Conservation (phyloP, 306 rosid genomes). For the Vigna nakashimae region DNA sequence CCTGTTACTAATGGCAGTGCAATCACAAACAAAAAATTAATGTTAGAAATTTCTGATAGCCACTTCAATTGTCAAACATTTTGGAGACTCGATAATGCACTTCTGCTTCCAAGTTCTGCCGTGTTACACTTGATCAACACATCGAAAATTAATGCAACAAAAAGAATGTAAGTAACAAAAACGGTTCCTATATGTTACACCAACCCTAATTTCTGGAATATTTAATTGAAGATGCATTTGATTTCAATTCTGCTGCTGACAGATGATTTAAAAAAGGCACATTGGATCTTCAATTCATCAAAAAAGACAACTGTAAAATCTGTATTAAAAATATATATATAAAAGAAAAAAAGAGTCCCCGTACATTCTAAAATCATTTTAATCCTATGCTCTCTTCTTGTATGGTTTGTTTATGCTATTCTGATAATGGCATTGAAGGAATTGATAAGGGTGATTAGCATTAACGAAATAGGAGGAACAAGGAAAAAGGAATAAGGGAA, state of each 20-base stretch:
- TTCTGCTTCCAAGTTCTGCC: not conserved
- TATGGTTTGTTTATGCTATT: not conserved
- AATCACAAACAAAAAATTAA: conserved; percentile 21
- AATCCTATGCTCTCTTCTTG: not conserved
- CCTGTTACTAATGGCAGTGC: not conserved
- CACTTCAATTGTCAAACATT: conserved; percentile 2
- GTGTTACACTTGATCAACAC: conserved; percentile 1
- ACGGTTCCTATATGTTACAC: conserved; percentile 12
- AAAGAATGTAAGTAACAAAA: not conserved
- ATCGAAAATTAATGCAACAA: conserved; percentile 4
- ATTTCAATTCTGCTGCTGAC: not conserved
- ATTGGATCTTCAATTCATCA: not conserved
- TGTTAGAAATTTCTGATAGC: not conserved
- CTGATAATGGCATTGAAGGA: not conserved
- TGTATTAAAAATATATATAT: not conserved
- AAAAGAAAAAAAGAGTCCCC: not conserved
- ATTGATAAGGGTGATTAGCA: not conserved
- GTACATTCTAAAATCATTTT: not conserved
- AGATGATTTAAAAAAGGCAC: not conserved
- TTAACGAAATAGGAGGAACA: not conserved
- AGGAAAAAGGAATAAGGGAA: not conserved
- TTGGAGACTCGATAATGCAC: not conserved
- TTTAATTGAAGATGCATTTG: conserved; percentile 16
- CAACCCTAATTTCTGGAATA: conserved; percentile 32
- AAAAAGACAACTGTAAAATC: not conserved